A percentile compares a stretch with the other conserved stretches of the same genome.
These are phyloP conservation scores for Malbranchea cinnamomea DNA, from an alignment of 2,329 filamentous ascomycete genomes.

Conservation along the genomic window DNA sequence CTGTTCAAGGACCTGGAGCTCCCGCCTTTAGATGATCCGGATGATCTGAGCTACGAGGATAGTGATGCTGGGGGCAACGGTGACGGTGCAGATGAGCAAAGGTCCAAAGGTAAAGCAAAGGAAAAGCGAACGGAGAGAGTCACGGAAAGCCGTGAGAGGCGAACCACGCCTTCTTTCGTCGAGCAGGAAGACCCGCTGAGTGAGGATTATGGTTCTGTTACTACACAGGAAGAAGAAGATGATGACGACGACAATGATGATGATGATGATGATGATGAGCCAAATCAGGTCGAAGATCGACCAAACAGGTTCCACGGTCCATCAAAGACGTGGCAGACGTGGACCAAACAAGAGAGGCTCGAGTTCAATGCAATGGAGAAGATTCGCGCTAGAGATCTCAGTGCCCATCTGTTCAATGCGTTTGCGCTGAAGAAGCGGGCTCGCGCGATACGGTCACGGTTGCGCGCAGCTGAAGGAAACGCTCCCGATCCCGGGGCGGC, in stretches of 20 bases:
- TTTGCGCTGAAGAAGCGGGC: conserved; percentile 48
- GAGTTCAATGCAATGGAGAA: conserved; percentile 50
- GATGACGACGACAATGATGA: conserved; percentile 3
- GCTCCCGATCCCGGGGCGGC: neutral
- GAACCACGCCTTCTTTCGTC: no score
- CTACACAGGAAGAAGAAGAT: no score
- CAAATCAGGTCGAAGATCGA: conserved; percentile 2
- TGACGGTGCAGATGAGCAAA: conserved; percentile 3
- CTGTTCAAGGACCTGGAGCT: neutral
- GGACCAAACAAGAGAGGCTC: conserved; percentile 72
- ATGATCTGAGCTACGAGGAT: conserved; percentile 7
- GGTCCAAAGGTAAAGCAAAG: conserved; percentile 6
- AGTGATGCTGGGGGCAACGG: conserved; percentile 9
- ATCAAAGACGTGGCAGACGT: conserved; percentile 60
- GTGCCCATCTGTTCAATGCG: conserved; percentile 64
- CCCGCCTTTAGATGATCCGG: conserved; percentile 2
- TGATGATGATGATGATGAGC: conserved; percentile 3
- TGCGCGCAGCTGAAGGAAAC: conserved; percentile 2
- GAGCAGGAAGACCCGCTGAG: no score
- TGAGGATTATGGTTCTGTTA: no score
- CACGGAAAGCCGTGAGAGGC: no score
- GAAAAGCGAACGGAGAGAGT: neutral
- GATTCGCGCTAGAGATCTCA: conserved; percentile 50
- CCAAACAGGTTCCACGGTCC: conserved; percentile 56
- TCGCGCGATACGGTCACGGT: conserved; percentile 7